phyloP scores from a whole-genome alignment of 2,329 filamentous ascomycete species.

The Thelonectria discophora region DNA sequence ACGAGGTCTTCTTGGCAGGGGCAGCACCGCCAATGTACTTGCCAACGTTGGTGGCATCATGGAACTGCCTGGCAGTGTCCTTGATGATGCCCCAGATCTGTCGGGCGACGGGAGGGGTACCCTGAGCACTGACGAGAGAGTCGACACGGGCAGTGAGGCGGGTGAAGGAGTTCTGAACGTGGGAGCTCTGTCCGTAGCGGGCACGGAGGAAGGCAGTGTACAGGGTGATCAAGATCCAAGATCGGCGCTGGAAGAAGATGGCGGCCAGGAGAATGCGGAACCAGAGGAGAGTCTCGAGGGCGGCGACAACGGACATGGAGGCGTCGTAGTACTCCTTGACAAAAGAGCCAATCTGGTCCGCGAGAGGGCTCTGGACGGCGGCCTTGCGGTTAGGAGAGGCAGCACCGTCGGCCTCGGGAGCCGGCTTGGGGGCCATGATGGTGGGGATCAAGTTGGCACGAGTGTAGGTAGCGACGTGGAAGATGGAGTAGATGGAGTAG shows the following conservation, averaged over 20 bases:
- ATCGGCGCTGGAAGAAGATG: conserved; percentile 87
- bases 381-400: conserved; percentile 58
- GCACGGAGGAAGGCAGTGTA: conserved; percentile 95
- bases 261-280: conserved; percentile 82
- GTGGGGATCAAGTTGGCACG: conserved; percentile 93
- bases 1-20: conserved; percentile 59
- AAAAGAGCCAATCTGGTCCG: conserved; percentile 87
- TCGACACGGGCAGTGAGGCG: conserved; percentile 80
- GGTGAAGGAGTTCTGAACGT: conserved; percentile 85
- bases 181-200: conserved; percentile 87
- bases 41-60: conserved; percentile 80
- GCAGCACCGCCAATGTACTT: conserved; percentile 72
- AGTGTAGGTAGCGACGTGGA: conserved; percentile 97
- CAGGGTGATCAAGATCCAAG: conserved; percentile 84
- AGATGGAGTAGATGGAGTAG: conserved; percentile 96
- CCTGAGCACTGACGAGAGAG: conserved; percentile 84
- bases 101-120: conserved; percentile 80
- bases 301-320: conserved; percentile 92
- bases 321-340: conserved; percentile 98
- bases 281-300: conserved; percentile 89
- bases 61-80: conserved; percentile 74
- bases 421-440: conserved; percentile 72
- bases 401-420: conserved; percentile 61
- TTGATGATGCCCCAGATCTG: conserved; percentile 86
- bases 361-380: conserved; percentile 65